Percentiles rank a stretch among this genome's conserved stretches.
These are phyloP conservation scores for Cymbopogon flexuosus DNA, from an alignment of 202 grass and related monocot genomes.

Conservation along the genomic window DNA sequence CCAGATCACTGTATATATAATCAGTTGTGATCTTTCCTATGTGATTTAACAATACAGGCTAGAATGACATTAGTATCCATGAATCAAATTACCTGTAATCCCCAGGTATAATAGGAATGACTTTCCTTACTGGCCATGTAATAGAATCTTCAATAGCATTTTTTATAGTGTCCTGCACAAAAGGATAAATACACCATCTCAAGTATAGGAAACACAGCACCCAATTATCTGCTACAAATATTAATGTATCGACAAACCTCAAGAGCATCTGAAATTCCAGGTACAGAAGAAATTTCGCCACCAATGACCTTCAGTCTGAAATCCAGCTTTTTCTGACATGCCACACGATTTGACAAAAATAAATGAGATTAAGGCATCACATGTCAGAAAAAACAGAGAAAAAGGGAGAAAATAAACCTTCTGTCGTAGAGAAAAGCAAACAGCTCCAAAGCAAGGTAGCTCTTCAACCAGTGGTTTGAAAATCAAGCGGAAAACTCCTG, in stretches of 20 bases:
- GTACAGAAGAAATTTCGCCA: conserved; percentile 78
- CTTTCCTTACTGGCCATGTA: conserved; percentile 87
- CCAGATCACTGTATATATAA: conserved; percentile 65
- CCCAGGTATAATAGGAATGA: conserved; percentile 90
- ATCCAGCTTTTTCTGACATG: conserved; percentile 88
- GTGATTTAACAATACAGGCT: conserved; percentile 13
- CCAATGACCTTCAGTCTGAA: conserved; percentile 87
- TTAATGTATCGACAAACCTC: conserved; percentile 46
- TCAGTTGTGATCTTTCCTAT: conserved; percentile 5
- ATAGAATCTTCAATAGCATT: conserved; percentile 95
- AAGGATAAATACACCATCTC: conserved; percentile 27
- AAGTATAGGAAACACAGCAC: conserved; percentile 14
- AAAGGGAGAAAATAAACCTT: conserved; percentile 49
- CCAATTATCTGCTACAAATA: conserved; percentile 12
- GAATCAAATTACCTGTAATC: conserved; percentile 76
- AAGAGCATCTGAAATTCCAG: conserved; percentile 91
- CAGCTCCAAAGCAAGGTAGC: conserved; percentile 91
- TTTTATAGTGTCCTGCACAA: conserved; percentile 71
- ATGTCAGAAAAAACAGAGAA: neutral
- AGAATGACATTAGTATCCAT: neutral
- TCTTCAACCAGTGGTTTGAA: conserved; percentile 82
- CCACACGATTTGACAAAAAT: conserved; percentile 13
- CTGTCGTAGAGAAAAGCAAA: conserved; percentile 90
- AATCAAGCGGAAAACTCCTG: conserved; percentile 88
- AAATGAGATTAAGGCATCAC: conserved; percentile 13